phyloP scores from a whole-genome alignment of 2,329 filamentous ascomycete species.

The Aspergillus clavatus region DNA sequence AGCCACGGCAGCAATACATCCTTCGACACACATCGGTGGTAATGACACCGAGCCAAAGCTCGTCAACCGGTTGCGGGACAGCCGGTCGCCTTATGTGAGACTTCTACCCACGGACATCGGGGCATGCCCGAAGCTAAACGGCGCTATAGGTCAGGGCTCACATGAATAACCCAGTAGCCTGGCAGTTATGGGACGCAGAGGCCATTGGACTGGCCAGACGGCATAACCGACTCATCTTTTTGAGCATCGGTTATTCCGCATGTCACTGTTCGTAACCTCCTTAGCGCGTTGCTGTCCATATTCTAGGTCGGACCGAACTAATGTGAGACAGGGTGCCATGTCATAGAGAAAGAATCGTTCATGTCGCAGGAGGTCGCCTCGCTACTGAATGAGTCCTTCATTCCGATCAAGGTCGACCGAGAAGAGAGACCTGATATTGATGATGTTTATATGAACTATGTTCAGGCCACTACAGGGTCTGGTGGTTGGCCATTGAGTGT shows the following conservation, averaged over 20 bases:
- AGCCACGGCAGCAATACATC: constrained; percentile 24
- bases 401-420: constrained; percentile 87
- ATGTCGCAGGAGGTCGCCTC: constrained; percentile 73
- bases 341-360: constrained; percentile 92
- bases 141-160: constrained; percentile 60
- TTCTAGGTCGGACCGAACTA: constrained; percentile 6
- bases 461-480: constrained; percentile 82
- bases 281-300: background rate
- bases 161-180: constrained; percentile 76
- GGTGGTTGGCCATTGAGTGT: constrained; percentile 95
- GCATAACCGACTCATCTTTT: constrained; percentile 83
- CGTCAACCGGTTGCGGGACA: constrained; percentile 55
- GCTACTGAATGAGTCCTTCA: constrained; percentile 79
- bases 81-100: constrained; percentile 63
- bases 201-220: constrained; percentile 70
- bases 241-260: constrained; percentile 91
- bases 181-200: constrained; percentile 82
- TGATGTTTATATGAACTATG: constrained; percentile 96
- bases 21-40: constrained; percentile 22
- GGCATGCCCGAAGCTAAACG: constrained; percentile 6
- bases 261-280: constrained; percentile 71
- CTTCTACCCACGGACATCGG: constrained; percentile 2
- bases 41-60: constrained; percentile 32
- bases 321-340: constrained; percentile 63
- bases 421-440: constrained; percentile 94